Evolutionary conservation across 2,329 filamentous ascomycete species (phyloP).

Genomic region (Grosmannia serpens): DNA sequence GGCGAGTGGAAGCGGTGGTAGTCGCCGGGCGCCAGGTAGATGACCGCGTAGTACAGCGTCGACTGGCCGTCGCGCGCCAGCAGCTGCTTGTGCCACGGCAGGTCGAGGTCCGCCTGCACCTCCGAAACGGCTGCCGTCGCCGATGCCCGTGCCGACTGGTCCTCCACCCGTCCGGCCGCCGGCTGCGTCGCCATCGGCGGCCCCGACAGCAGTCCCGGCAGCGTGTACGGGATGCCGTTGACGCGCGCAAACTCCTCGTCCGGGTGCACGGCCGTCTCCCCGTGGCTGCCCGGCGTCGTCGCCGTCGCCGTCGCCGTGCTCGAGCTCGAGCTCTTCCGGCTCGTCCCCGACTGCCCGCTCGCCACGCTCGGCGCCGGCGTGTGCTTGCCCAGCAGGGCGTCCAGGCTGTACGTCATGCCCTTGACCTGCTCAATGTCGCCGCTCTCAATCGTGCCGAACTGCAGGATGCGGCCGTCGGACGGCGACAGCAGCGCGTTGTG

Average conservation of each 20-base stretch:
- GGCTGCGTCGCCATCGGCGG: constrained; percentile 30
- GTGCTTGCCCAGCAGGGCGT: constrained; percentile 71
- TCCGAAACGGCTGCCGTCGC: constrained; percentile 61
- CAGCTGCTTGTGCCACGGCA: constrained; percentile 61
- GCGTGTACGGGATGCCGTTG: constrained; percentile 89
- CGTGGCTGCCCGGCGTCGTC: constrained; percentile 21
- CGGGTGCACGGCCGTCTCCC: constrained; percentile 58
- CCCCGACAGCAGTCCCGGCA: constrained; percentile 82
- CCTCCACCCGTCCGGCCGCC: constrained; percentile 36
- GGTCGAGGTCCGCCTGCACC: constrained; percentile 73
- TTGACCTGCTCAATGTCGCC: constrained; percentile 98
- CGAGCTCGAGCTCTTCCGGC: not conserved
- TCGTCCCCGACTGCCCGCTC: constrained; percentile 18
- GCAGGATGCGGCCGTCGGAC: constrained; percentile 79
- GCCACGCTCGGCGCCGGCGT: constrained; percentile 45
- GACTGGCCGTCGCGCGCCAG: constrained; percentile 52
- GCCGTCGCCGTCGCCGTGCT: not conserved
- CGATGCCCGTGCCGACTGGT: constrained; percentile 60
- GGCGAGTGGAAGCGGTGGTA: constrained; percentile 98
- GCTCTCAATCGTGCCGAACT: constrained; percentile 83
- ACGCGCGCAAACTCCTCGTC: constrained; percentile 90
- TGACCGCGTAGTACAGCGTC: constrained; percentile 75
- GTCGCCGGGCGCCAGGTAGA: constrained; percentile 94
- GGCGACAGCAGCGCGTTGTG: constrained; percentile 74
- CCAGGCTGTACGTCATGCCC: constrained; percentile 93